Conservation (phyloP, 768 basidiomycete species). For the Jaapia argillacea region DNA sequence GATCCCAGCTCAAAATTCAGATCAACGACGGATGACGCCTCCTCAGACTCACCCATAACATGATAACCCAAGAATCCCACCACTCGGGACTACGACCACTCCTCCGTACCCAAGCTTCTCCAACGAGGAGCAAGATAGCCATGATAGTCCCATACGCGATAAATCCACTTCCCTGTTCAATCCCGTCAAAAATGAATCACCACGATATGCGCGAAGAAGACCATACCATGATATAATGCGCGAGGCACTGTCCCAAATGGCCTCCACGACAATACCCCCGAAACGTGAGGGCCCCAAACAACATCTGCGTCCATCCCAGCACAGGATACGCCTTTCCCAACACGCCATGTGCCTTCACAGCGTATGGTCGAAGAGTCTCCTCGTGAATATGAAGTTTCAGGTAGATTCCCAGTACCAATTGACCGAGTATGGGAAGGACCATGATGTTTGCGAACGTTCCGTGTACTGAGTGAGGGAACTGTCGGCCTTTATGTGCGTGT, state of each 20-base stretch:
- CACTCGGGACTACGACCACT: conserved; percentile 73
- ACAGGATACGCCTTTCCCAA: conserved; percentile 80
- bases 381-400: conserved; percentile 90
- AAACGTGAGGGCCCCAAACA: conserved; percentile 73
- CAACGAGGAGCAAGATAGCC: conserved; percentile 66
- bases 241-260: conserved; percentile 75
- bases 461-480: conserved; percentile 68
- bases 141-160: conserved; percentile 81
- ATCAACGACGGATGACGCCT: background rate
- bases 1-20: background rate
- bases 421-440: conserved; percentile 51
- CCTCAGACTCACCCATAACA: conserved; percentile 35
- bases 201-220: background rate
- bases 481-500: conserved; percentile 76
- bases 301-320: conserved; percentile 81
- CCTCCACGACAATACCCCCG: conserved; percentile 75
- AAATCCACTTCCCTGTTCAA: conserved; percentile 64
- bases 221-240: conserved; percentile 72
- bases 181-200: background rate
- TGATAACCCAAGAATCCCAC: conserved; percentile 70
- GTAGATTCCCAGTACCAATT: conserved; percentile 73
- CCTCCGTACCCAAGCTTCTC: conserved; percentile 67
- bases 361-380: conserved; percentile 57
- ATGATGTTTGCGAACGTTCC: conserved; percentile 58
- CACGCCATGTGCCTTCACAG: conserved; percentile 62